These are phyloP conservation scores for Capsicum baccatum DNA, from an alignment of 257 asterid genomes.

Conservation along the genomic window DNA sequence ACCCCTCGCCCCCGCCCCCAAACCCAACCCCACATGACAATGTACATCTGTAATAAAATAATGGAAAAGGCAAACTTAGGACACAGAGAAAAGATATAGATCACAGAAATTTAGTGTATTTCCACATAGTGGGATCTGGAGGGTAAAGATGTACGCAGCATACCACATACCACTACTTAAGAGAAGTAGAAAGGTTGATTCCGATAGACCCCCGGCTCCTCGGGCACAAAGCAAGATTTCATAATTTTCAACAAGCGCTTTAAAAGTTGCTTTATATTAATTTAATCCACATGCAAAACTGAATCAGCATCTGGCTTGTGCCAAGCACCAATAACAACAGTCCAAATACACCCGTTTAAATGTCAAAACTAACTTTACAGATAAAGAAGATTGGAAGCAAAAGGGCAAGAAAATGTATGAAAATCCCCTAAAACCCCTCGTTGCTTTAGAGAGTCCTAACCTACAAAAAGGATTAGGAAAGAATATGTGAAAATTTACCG, in stretches of 20 bases:
- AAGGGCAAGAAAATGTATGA: conserved; percentile 34
- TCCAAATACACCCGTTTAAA: conserved; percentile 32
- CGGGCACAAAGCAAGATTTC: background rate
- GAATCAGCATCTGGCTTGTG: conserved; percentile 40
- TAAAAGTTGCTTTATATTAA: conserved; percentile 17
- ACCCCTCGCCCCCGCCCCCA: no score
- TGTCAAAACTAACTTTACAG: conserved; percentile 61
- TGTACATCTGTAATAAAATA: conserved; percentile 1
- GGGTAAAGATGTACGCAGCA: no score
- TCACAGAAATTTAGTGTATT: background rate
- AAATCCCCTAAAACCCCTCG: conserved; percentile 44
- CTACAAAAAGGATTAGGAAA: conserved; percentile 35
- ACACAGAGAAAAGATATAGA: background rate
- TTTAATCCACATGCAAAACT: conserved; percentile 16
- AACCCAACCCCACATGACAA: background rate
- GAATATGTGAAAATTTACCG: background rate
- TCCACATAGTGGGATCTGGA: no score
- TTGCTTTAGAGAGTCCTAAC: conserved; percentile 38
- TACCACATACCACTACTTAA: no score
- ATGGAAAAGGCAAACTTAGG: background rate
- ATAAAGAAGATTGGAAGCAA: conserved; percentile 30
- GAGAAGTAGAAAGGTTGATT: no score
- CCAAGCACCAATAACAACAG: conserved; percentile 59
- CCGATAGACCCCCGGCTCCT: no score
- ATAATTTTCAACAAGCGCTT: background rate